These are phyloP conservation scores for Magnolia sinica DNA, from an alignment of 164 flowering plant species.

Conservation along the genomic window DNA sequence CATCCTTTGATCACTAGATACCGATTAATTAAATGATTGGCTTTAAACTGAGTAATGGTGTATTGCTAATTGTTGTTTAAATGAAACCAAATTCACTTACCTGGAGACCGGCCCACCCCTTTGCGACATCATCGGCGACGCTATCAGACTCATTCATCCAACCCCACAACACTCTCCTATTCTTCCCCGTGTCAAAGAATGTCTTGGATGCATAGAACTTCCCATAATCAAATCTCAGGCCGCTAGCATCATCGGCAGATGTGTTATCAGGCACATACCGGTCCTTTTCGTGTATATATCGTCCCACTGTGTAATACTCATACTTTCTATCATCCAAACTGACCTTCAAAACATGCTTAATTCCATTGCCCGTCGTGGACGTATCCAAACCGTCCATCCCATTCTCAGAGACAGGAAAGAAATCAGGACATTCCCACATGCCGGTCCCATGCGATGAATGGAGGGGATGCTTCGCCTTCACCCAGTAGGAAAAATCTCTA, in stretches of 20 bases:
- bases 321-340: constrained; percentile 62
- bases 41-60: background rate
- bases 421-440: constrained; percentile 94
- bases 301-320: constrained; percentile 74
- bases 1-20: no score
- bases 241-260: constrained; percentile 49
- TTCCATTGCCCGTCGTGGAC: constrained; percentile 27
- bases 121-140: constrained; percentile 22
- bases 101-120: constrained; percentile 97
- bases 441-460: constrained; percentile 53
- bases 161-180: constrained; percentile 80
- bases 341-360: constrained; percentile 66
- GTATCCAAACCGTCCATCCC: constrained; percentile 57
- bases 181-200: constrained; percentile 58
- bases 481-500: constrained; percentile 59
- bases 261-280: constrained; percentile 54
- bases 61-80: background rate
- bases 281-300: constrained; percentile 36
- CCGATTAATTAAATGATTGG: background rate
- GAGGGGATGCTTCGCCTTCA: constrained; percentile 51
- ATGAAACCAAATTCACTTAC: constrained; percentile 19
- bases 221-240: constrained; percentile 81
- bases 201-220: constrained; percentile 93
- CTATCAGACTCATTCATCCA: constrained; percentile 91
- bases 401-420: constrained; percentile 49